phyloP scores from a whole-genome alignment of 2,329 filamentous ascomycete genomes.

The Colletotrichum chlorophyti region DNA sequence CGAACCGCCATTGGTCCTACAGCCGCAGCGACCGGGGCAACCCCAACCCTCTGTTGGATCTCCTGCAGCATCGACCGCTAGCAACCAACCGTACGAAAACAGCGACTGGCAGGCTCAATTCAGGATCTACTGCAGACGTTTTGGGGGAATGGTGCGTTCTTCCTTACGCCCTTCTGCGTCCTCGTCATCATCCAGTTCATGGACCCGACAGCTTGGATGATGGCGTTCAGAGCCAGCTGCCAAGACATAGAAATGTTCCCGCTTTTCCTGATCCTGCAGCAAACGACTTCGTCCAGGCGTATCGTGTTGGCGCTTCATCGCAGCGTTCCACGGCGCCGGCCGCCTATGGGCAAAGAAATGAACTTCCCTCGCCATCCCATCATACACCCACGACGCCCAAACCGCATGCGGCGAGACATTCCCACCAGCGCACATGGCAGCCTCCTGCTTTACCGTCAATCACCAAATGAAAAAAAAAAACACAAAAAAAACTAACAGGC shows the following conservation, averaged over 20 bases:
- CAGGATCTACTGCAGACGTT: slow-evolving; percentile 5
- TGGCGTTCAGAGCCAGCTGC: slow-evolving; percentile 11
- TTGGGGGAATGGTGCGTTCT: background rate
- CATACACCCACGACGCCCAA: background rate
- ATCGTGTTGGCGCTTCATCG: slow-evolving; percentile 1
- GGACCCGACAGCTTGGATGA: slow-evolving; percentile 22
- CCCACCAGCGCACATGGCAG: slow-evolving; percentile 25
- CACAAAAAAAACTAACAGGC: slow-evolving; percentile 18
- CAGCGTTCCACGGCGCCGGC: no score
- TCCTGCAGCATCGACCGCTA: background rate
- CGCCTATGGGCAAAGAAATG: slow-evolving; percentile 11
- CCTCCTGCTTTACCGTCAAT: slow-evolving; percentile 14
- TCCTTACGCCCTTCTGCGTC: background rate
- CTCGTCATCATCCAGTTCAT: slow-evolving; percentile 12
- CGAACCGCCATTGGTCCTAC: slow-evolving; percentile 4
- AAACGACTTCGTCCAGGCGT: background rate
- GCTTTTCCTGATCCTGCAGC: background rate
- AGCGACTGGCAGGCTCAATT: background rate
- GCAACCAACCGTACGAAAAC: slow-evolving; percentile 16
- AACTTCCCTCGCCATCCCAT: background rate
- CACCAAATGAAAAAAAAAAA: no score
- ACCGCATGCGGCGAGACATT: slow-evolving; percentile 23
- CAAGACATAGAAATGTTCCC: slow-evolving; percentile 13
- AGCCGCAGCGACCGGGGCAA: slow-evolving; percentile 19
- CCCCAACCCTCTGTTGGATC: no score